Evolutionary conservation across 208 protist genomes (phyloP).

Genomic region (Leishmania amazonensis): DNA sequence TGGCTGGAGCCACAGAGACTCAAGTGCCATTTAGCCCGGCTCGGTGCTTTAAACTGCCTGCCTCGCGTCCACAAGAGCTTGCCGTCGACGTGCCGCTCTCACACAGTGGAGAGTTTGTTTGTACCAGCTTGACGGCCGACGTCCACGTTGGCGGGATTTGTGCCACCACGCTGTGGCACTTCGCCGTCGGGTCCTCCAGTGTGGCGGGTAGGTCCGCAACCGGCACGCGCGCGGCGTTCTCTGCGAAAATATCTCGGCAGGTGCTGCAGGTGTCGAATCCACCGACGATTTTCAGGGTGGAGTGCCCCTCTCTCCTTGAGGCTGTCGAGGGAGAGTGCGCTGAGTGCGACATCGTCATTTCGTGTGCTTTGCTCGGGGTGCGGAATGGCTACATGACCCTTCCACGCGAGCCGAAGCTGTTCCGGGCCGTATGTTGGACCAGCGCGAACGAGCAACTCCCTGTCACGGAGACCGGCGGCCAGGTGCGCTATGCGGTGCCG

Average conservation of each 20-base stretch:
- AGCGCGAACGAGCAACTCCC: slow-evolving; percentile 12
- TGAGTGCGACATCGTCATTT: slow-evolving; percentile 37
- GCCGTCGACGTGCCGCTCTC: slow-evolving; percentile 28
- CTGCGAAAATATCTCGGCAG: slow-evolving; percentile 8
- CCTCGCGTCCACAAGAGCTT: slow-evolving; percentile 11
- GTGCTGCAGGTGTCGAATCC: slow-evolving; percentile 37
- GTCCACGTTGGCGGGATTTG: slow-evolving; percentile 27
- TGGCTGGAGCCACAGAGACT: slow-evolving; percentile 6
- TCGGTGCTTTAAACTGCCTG: slow-evolving; percentile 14
- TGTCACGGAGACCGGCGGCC: not conserved
- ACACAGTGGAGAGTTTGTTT: slow-evolving; percentile 46
- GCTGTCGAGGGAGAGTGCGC: slow-evolving; percentile 64
- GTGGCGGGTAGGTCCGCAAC: slow-evolving; percentile 18
- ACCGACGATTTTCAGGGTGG: slow-evolving; percentile 34
- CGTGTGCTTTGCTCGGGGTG: slow-evolving; percentile 22
- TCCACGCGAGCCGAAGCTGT: slow-evolving; percentile 30
- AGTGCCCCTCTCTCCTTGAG: slow-evolving; percentile 37
- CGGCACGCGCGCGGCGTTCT: not conserved
- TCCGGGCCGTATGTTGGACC: slow-evolving; percentile 24
- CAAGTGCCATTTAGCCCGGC: slow-evolving; percentile 5
- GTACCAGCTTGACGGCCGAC: slow-evolving; percentile 33
- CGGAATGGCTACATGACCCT: slow-evolving; percentile 40
- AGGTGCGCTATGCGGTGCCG: slow-evolving; percentile 23
- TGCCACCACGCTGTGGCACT: slow-evolving; percentile 30
- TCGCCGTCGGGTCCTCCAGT: not conserved